Conservation (phyloP, 75 land plant species). For the Chamaecyparis obtusa region DNA sequence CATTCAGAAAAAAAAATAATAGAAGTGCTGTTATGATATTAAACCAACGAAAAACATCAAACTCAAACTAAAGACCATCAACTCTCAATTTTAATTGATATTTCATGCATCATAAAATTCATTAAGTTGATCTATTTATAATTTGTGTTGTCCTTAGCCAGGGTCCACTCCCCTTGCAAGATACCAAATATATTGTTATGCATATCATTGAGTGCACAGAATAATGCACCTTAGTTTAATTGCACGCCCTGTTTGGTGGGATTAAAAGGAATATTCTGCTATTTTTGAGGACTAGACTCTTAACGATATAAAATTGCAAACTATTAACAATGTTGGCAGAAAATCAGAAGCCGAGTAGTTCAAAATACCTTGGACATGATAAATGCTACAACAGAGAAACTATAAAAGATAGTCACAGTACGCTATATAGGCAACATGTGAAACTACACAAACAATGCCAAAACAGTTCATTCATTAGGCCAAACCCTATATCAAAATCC, state of each 20-base stretch:
- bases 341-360: not conserved
- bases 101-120: not conserved
- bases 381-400: not conserved
- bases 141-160: not conserved
- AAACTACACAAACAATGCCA: not conserved
- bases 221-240: not conserved
- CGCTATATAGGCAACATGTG: not conserved
- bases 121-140: not conserved
- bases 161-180: not conserved
- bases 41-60: not conserved
- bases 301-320: not conserved
- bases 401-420: not conserved
- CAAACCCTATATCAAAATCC: not conserved
- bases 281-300: not conserved
- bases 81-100: not conserved
- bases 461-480: not conserved
- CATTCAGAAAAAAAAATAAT: slow-evolving; percentile 1
- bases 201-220: not conserved
- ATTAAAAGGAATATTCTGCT: not conserved
- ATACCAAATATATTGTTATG: not conserved
- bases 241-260: not conserved
- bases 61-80: slow-evolving; percentile 3
- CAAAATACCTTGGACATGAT: not conserved
- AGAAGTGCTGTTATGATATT: not conserved
- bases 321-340: not conserved